Base-by-base conservation (phyloP, 129 eudicot species). In the Rutidosis leptorrhynchoides region DNA sequence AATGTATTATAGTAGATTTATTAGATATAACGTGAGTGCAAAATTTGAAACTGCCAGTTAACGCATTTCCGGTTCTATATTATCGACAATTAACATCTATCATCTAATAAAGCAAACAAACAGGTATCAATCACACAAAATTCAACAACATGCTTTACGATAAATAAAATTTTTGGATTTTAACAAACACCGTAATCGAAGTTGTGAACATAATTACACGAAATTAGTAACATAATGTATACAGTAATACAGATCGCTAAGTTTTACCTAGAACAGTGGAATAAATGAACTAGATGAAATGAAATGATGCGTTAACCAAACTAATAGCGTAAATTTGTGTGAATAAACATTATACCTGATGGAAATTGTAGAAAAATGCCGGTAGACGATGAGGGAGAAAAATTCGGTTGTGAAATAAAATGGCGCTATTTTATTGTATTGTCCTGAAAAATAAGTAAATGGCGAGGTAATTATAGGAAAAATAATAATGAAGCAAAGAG, bases 401-500 rank as follows among this genome's bases (percentile, higher is more conserved):
- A 9, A 0, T 37, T 37, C 12, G 45, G 16, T 37, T 37, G 45
- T 16, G 45, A 37, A 37, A 37, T 4, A 37, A 37, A 11, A 37
- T 37, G 45, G 45, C 45, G 45, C 42, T 33, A 33, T 33, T 4
- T 4, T 30, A 30, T 30, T 30, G 40, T 32, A 8, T 33, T 11
- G 45, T 37, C 45, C 45, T 15, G 16, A 11, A 37, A 37, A 37
- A 37, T 11, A 62, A 48, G 7, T 62, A 17, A 58, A 69, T 25
- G 75, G 42, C 32, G 1, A 46, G 4, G 20, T 46, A 46, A 46
- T 46, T 59, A 59, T 68, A 24, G 62, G 70, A 42, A 21, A 74
- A 58, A n/a, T 49, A 17, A 62, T 78, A 75, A 65, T 73, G 58
- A 61, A 33, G 49, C 56, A 23, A 52, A 55, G 62, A 59, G 61